Evolutionary conservation across 2,329 filamentous ascomycete genomes (phyloP).

Genomic region (Talaromyces albobiverticillius): DNA sequence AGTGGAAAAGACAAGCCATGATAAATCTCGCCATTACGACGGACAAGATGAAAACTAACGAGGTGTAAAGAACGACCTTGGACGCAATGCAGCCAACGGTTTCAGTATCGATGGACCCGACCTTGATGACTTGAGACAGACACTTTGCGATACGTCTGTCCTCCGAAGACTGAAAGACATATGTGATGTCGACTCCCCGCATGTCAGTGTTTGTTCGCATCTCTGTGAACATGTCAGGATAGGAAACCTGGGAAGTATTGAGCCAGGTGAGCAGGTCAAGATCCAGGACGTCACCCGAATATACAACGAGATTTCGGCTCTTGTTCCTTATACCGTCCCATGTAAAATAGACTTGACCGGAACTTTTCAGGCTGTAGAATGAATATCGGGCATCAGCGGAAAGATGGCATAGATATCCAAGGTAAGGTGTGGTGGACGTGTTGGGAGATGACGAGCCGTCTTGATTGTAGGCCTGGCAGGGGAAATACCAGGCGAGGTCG

Average conservation of each 20-base stretch:
- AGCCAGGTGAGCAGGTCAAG: conserved; percentile 88
- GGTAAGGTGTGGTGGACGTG: conserved; percentile 68
- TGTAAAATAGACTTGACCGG: conserved; percentile 90
- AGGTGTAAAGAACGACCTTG: conserved; percentile 93
- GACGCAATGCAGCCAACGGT: conserved; percentile 97
- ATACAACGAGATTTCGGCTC: conserved; percentile 87
- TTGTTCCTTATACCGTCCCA: conserved; percentile 92
- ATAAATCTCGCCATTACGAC: conserved; percentile 83
- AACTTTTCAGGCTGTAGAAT: conserved; percentile 70
- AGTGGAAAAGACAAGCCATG: conserved; percentile 90
- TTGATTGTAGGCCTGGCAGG: conserved; percentile 86
- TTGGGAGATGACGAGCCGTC: conserved; percentile 83
- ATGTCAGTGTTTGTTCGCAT: conserved; percentile 70
- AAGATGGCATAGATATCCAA: conserved; percentile 88
- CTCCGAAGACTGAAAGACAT: conserved; percentile 71
- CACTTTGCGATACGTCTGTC: conserved; percentile 85
- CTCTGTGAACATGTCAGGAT: conserved; percentile 74
- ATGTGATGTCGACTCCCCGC: conserved; percentile 83
- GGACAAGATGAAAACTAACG: conserved; percentile 83
- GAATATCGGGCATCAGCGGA: conserved; percentile 62
- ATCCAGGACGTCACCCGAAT: conserved; percentile 90
- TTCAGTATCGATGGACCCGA: conserved; percentile 92
- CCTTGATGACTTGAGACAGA: conserved; percentile 89
- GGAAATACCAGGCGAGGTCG: conserved; percentile 94
- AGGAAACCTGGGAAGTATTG: conserved; percentile 72